These are phyloP conservation scores for Cercospora zeina DNA, from an alignment of 2,329 filamentous ascomycete species.

Conservation along the genomic window DNA sequence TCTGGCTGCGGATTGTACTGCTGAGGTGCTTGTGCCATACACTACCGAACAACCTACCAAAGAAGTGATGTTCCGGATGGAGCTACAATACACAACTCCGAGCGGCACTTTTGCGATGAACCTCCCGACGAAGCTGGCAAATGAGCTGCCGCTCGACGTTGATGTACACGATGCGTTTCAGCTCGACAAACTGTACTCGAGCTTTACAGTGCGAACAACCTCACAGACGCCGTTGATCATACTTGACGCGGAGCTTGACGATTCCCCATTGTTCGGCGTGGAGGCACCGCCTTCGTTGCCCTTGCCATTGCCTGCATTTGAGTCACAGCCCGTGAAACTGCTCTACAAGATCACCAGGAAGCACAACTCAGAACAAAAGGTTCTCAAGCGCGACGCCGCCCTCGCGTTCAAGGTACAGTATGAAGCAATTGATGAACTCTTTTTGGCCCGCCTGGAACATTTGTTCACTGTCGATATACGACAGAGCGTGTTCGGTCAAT, in stretches of 20 bases:
- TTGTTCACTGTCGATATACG: constrained; percentile 52
- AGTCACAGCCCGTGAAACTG: constrained; percentile 76
- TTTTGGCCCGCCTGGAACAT: constrained; percentile 53
- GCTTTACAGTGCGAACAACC: constrained; percentile 85
- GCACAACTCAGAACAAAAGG: constrained; percentile 28
- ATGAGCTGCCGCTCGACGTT: constrained; percentile 81
- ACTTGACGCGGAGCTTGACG: constrained; percentile 67
- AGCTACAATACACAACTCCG: constrained; percentile 35
- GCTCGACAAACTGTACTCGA: constrained; percentile 74
- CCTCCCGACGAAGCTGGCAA: constrained; percentile 63
- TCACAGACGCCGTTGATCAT: constrained; percentile 73
- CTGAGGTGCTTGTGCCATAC: constrained; percentile 73
- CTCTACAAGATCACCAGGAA: constrained; percentile 74
- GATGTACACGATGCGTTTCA: constrained; percentile 98
- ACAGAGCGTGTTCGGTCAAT: constrained; percentile 48
- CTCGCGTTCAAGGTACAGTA: constrained; percentile 74
- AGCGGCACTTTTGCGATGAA: constrained; percentile 50
- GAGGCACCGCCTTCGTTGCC: constrained; percentile 54
- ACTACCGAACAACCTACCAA: constrained; percentile 75
- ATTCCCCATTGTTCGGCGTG: constrained; percentile 68
- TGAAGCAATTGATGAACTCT: constrained; percentile 72
- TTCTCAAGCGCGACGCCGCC: constrained; percentile 41
- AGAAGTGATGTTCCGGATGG: constrained; percentile 72
- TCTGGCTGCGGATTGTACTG: constrained; percentile 43
- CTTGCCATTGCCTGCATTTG: constrained; percentile 64